Evolutionary conservation across 768 basidiomycete genomes (phyloP), one percentile per base, ranked within the genome.

Genomic region (Cytidiella melzeri): DNA sequence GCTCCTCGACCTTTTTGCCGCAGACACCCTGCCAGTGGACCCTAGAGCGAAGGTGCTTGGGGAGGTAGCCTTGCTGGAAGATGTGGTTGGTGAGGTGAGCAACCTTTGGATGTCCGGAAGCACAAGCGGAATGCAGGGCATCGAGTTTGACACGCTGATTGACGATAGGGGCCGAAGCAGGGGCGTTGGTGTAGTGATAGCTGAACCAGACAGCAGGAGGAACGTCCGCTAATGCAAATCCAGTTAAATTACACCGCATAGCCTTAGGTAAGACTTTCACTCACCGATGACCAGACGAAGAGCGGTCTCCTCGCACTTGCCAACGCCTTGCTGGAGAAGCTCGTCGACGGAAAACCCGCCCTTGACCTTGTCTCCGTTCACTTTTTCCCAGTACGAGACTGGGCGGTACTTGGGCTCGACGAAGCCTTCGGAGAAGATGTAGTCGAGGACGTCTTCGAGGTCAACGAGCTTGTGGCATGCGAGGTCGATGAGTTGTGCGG

Each of bases 11-110:
- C 19, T 38, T 58, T 38, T 56, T 63, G 38, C 73, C 73, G 43
- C 73, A 71, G 1, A 50, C 19, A 4, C 63, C 63, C 49, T 70
- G 58, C 75, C 73, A 75, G 58, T 68, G 65, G 26, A 75, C 74
- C 19, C 66, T 53, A 27, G 67, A 55, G 45, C 73, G 63, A 36
- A 64, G 46, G 43, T 68, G 60, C n/a, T 62, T 53, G 5, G 66
- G 58, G 21, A 68, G 58, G 45, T 67, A 77, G 1, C 69, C 69
- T 28, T 65, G 64, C 20, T 42, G 52, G 61, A 77, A 77, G 55
- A 76, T 64, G 49, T 75, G 51, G 64, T 76, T 77, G 44, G 73
- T 75, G 47, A 76, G 54, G 48, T 76, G 69, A n/a, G 73, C 72
- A 19, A 76, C 51, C 55, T 61, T 68, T 27, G 47, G 47, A 40